A percentile compares a stretch with the other conserved stretches of the same genome.
Evolutionary conservation across 2,329 filamentous ascomycete genomes (phyloP).

Genomic region (Stachybotrys chartarum): DNA sequence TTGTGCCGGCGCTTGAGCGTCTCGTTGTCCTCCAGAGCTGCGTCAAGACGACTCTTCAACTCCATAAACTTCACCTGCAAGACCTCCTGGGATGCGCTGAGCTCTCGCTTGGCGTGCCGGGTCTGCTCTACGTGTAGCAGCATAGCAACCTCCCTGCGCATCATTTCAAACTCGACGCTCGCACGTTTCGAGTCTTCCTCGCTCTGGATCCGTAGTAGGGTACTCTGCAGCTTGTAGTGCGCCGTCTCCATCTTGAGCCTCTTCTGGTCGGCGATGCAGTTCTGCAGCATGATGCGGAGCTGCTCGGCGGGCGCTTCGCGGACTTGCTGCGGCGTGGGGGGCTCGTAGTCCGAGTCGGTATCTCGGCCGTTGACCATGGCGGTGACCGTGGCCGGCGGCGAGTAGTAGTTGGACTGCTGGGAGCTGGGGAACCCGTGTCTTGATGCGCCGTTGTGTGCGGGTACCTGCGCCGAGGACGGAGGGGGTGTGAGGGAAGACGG

Average conservation of each 20-base stretch:
- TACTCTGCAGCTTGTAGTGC: slow-evolving; percentile 86
- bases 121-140: slow-evolving; percentile 68
- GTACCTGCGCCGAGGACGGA: slow-evolving; percentile 42
- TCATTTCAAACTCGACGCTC: slow-evolving; percentile 86
- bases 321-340: slow-evolving; percentile 43
- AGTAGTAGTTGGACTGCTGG: slow-evolving; percentile 43
- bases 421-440: slow-evolving; percentile 28
- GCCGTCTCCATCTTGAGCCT: slow-evolving; percentile 73
- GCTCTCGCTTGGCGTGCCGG: slow-evolving; percentile 50
- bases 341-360: slow-evolving; percentile 31
- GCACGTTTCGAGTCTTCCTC: slow-evolving; percentile 80
- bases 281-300: slow-evolving; percentile 48
- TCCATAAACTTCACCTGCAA: slow-evolving; percentile 50
- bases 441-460: slow-evolving; percentile 19
- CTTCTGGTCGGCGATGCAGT: slow-evolving; percentile 47
- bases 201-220: slow-evolving; percentile 75
- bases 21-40: slow-evolving; percentile 59
- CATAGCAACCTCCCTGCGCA: slow-evolving; percentile 79
- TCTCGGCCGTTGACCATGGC: slow-evolving; percentile 21
- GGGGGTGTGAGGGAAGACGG: slow-evolving; percentile 53
- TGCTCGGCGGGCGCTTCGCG: slow-evolving; percentile 46
- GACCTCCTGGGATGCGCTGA: slow-evolving; percentile 44
- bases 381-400: slow-evolving; percentile 43
- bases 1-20: slow-evolving; percentile 57
- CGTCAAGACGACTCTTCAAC: slow-evolving; percentile 59